Percentiles rank a stretch among this genome's conserved stretches.
Conservation (phyloP, 164 flowering plant genomes). For the Kingdonia uniflora region DNA sequence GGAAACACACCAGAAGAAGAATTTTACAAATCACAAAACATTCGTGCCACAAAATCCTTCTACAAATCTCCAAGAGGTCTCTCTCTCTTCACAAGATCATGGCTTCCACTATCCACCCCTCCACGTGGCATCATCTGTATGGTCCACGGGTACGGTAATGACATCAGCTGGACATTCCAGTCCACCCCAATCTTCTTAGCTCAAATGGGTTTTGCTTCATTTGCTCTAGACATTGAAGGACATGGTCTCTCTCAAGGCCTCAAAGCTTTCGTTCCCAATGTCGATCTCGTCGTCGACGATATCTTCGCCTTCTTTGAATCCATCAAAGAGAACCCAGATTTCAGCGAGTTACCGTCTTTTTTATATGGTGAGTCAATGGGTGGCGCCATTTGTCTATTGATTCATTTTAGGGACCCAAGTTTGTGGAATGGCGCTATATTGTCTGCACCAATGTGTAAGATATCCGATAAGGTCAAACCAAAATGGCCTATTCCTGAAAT, state of each 20-base stretch:
- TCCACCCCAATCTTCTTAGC: slow-evolving; percentile 73
- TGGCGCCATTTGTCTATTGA: slow-evolving; percentile 68
- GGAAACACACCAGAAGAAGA: slow-evolving; percentile 54
- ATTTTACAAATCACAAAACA: slow-evolving; percentile 42
- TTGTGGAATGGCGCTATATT: slow-evolving; percentile 50
- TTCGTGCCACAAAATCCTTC: slow-evolving; percentile 38
- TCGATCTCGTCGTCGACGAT: slow-evolving; percentile 52
- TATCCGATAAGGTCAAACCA: slow-evolving; percentile 71
- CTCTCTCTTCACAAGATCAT: slow-evolving; percentile 73
- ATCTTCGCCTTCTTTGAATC: slow-evolving; percentile 51
- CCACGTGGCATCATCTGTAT: slow-evolving; percentile 65
- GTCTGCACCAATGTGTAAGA: slow-evolving; percentile 81
- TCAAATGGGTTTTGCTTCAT: slow-evolving; percentile 63
- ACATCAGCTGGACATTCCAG: slow-evolving; percentile 88
- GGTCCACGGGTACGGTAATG: slow-evolving; percentile 93
- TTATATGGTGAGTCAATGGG: slow-evolving; percentile 90
- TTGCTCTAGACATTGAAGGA: slow-evolving; percentile 76
- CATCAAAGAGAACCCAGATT: slow-evolving; percentile 22
- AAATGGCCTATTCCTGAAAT: slow-evolving; percentile 74
- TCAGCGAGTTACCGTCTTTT: slow-evolving; percentile 37
- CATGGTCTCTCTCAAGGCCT: slow-evolving; percentile 82
- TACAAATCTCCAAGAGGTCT: slow-evolving; percentile 68
- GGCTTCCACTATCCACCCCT: slow-evolving; percentile 50
- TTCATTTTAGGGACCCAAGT: slow-evolving; percentile 31
- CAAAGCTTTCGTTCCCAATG: slow-evolving; percentile 57